A percentile compares a stretch with the other conserved stretches of the same genome.
Evolutionary conservation across 768 basidiomycete species (phyloP).

Genomic region (Grammothele lineata): DNA sequence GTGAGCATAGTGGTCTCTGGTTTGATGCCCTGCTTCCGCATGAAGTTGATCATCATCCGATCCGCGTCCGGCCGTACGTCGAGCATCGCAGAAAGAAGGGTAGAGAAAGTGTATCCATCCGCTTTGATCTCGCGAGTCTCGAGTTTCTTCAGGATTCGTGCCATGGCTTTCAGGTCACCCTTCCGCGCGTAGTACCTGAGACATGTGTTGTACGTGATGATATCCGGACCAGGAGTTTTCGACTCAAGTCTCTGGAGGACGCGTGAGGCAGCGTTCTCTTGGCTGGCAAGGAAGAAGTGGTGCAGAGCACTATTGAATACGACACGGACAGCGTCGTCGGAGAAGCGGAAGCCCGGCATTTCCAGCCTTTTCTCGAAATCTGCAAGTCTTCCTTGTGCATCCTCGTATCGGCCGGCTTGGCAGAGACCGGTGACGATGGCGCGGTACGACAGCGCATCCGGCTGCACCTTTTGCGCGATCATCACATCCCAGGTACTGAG

Average conservation of each 20-base stretch:
- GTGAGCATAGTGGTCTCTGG: slow-evolving; percentile 77
- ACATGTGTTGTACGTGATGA: slow-evolving; percentile 79
- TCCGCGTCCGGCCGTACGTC: slow-evolving; percentile 64
- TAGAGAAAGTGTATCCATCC: slow-evolving; percentile 86
- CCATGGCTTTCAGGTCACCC: slow-evolving; percentile 59
- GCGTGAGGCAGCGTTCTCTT: slow-evolving; percentile 30
- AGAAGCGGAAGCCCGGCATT: slow-evolving; percentile 11
- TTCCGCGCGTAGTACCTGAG: slow-evolving; percentile 62
- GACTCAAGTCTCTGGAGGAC: slow-evolving; percentile 37
- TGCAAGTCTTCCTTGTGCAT: slow-evolving; percentile 48
- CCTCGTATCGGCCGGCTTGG: slow-evolving; percentile 43
- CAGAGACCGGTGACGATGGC: slow-evolving; percentile 65
- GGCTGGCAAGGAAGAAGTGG: slow-evolving; percentile 47
- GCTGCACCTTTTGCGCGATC: slow-evolving; percentile 48
- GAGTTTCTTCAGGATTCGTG: slow-evolving; percentile 55
- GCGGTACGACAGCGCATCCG: slow-evolving; percentile 62
- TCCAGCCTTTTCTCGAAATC: slow-evolving; percentile 39
- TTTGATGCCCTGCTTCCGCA: slow-evolving; percentile 69
- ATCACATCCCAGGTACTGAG: slow-evolving; percentile 63
- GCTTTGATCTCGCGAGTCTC: slow-evolving; percentile 49
- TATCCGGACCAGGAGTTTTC: slow-evolving; percentile 60
- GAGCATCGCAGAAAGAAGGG: slow-evolving; percentile 74
- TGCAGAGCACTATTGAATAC: slow-evolving; percentile 77
- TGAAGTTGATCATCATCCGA: slow-evolving; percentile 59
- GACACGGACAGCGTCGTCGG: slow-evolving; percentile 23